These are phyloP conservation scores for Geotrichum phurueaensis DNA, from an alignment of 1,139 yeast genomes.

Conservation along the genomic window DNA sequence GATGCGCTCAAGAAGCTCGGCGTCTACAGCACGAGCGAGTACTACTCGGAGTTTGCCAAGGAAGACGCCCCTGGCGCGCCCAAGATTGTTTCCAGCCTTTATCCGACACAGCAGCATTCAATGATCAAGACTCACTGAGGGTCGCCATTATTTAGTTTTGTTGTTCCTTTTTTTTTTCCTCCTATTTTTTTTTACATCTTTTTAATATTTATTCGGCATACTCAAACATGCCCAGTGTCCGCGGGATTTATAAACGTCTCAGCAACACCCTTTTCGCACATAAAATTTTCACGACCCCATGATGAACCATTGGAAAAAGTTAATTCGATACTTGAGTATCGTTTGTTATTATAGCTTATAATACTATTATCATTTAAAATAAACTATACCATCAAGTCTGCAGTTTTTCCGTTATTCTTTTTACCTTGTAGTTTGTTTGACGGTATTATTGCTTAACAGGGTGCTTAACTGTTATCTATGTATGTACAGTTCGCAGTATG, in stretches of 20 bases:
- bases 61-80: background rate
- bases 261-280: background rate
- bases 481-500: too few relatives aligned
- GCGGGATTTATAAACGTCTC: background rate
- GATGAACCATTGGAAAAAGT: background rate
- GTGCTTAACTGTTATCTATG: too few relatives aligned
- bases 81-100: background rate
- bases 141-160: background rate
- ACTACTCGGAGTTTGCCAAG: background rate
- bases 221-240: background rate
- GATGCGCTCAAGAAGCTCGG: constrained; percentile 17
- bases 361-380: too few relatives aligned
- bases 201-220: background rate
- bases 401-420: too few relatives aligned
- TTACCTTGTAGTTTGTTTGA: too few relatives aligned
- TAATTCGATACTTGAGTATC: background rate
- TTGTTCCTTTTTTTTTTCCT: background rate
- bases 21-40: constrained; percentile 1
- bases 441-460: too few relatives aligned
- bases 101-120: background rate
- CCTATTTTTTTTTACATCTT: background rate
- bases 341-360: too few relatives aligned
- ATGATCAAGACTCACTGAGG: background rate
- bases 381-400: too few relatives aligned
- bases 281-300: background rate